Evolutionary conservation across 192 early-diverging fungal genomes (phyloP).

Genomic region (Backusella tarrabulga): DNA sequence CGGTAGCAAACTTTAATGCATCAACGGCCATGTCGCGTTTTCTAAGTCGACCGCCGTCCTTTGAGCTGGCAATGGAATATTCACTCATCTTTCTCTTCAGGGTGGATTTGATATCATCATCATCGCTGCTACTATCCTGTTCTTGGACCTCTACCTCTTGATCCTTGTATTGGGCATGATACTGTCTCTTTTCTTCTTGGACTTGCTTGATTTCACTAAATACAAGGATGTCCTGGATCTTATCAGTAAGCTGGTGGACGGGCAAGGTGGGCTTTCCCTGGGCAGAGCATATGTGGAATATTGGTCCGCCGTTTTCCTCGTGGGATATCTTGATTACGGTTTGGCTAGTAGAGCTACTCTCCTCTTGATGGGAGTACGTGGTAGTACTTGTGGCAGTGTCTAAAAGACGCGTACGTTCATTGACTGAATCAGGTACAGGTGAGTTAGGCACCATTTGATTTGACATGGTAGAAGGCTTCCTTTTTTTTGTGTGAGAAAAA

Average conservation of each 20-base stretch:
- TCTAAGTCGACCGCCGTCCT: not conserved
- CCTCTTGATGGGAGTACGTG: not conserved
- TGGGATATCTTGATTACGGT: not conserved
- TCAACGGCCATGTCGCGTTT: conserved; percentile 12
- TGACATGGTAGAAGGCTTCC: not conserved
- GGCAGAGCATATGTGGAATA: not conserved
- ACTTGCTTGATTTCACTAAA: conserved; percentile 13
- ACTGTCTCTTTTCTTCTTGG: not conserved
- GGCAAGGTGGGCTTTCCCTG: not conserved
- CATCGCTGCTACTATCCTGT: not conserved
- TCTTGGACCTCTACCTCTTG: not conserved
- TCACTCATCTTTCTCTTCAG: conserved; percentile 6
- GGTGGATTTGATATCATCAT: conserved; percentile 1
- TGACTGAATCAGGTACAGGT: conserved; percentile 1
- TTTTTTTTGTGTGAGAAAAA: conserved; percentile 7
- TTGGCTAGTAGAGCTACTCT: not conserved
- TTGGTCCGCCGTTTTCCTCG: not conserved
- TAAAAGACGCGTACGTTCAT: conserved; percentile 13
- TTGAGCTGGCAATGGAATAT: not conserved
- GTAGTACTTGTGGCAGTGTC: not conserved
- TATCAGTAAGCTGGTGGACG: conserved; percentile 9
- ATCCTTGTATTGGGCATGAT: not conserved
- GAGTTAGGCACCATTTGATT: conserved; percentile 5
- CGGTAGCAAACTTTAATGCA: conserved; percentile 9
- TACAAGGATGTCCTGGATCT: conserved; percentile 21